Evolutionary conservation across 768 basidiomycete species (phyloP), one percentile per base, ranked within the genome.

Genomic region (Tricholoma saponaceum): DNA sequence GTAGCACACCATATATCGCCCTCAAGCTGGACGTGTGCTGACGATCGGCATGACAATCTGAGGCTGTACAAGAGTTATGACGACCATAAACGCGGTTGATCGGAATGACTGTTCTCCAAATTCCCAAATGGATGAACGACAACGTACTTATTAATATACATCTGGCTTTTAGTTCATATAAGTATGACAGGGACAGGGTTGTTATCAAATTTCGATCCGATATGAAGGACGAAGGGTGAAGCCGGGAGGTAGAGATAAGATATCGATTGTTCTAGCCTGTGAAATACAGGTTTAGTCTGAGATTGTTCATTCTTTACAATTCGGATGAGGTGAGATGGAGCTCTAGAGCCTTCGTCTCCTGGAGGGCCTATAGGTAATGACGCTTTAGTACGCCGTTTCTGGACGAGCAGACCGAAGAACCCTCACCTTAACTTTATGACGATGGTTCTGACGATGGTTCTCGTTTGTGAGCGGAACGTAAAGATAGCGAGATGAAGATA

Each of bases 341-440:
- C n/a, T n/a, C 25, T 52, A 52, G 18, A 22, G 52, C 23, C 6
- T 54, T 25, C 37, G 32, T 43, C 43, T 43, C 25, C 28, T 26
- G 52, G 28, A 25, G 14, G 52, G 37, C 52, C 43, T 41, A 43
- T 33, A 20, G 20, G 23, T 23, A 7, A 26, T n/a, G 16, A 28
- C 14, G 5, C 13, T 12, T 54, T 5, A 54, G 52, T 22, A 16
- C 8, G 22, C 26, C 9, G 25, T 41, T 35, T 16, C 13, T 5
- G 23, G 9, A 18, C n/a, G 16, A 23, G 39, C 7, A 6, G 35
- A 26, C 7, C 26, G 23, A 41, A 41, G 41, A 14, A 20, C n/a
- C 41, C 39, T 58, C 26, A 64, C 63, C 57, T 64, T 64, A 64
- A 47, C 55, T 64, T 64, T 32, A 62, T 59, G 18, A 57, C 63